These are phyloP conservation scores for Suillus bovinus DNA, from an alignment of 768 basidiomycete species.

Conservation along the genomic window DNA sequence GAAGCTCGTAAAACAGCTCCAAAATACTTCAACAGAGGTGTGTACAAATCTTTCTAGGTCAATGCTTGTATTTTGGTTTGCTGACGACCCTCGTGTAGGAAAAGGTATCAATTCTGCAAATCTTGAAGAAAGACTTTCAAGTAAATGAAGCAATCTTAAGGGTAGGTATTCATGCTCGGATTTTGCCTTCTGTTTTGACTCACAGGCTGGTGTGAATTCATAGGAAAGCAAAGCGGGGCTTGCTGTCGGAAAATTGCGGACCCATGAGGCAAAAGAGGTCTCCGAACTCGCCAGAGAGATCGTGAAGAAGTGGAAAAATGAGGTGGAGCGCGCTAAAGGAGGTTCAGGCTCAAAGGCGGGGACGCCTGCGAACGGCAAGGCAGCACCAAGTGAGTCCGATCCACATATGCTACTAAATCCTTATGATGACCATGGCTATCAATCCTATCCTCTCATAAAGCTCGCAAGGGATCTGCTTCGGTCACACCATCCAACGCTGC, in stretches of 20 bases:
- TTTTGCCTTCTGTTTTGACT: conserved; percentile 8
- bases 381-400: conserved; percentile 38
- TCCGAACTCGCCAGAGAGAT: conserved; percentile 86
- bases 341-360: conserved; percentile 19
- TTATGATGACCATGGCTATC: conserved; percentile 3
- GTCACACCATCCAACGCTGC: conserved; percentile 42
- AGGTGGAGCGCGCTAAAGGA: conserved; percentile 72
- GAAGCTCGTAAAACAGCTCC: conserved; percentile 79
- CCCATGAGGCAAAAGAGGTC: conserved; percentile 70
- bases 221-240: conserved; percentile 92
- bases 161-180: conserved; percentile 48
- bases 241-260: conserved; percentile 88
- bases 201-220: neutral
- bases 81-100: conserved; percentile 48
- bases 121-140: conserved; percentile 63
- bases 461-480: conserved; percentile 36
- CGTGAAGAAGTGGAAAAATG: conserved; percentile 89
- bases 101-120: conserved; percentile 55
- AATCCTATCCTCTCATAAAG: conserved; percentile 17
- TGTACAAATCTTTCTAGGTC: conserved; percentile 38
- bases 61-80: conserved; percentile 38
- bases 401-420: conserved; percentile 4
- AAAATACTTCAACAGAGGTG: conserved; percentile 62
- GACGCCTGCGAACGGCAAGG: conserved; percentile 24
- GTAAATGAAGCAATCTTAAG: conserved; percentile 75